These are phyloP conservation scores for Chytriomyces sp. DNA, from an alignment of 192 early-diverging fungal species.

Conservation along the genomic window DNA sequence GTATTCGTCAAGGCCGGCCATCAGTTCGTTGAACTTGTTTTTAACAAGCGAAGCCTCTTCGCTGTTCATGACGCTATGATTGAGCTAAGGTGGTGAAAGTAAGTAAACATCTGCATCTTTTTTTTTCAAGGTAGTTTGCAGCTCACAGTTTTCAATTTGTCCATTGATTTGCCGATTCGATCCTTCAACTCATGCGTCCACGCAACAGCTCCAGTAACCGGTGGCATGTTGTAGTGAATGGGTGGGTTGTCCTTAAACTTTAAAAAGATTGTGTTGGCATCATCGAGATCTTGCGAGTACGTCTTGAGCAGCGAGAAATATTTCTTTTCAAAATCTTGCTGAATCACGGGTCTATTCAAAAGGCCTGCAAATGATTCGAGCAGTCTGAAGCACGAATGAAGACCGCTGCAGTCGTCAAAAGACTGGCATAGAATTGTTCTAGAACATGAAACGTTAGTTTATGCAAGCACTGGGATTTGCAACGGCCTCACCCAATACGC, in stretches of 20 bases:
- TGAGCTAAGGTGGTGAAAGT: slow-evolving; percentile 45
- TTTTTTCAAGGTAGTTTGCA: slow-evolving; percentile 23
- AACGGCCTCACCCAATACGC: slow-evolving; percentile 52
- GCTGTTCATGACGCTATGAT: slow-evolving; percentile 59
- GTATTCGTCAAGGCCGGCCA: slow-evolving; percentile 57
- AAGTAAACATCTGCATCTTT: slow-evolving; percentile 17
- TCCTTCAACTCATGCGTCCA: slow-evolving; percentile 70
- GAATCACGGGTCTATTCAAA: slow-evolving; percentile 59
- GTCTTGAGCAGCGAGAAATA: slow-evolving; percentile 62
- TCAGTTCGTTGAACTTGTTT: slow-evolving; percentile 58
- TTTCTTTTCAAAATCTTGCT: slow-evolving; percentile 65
- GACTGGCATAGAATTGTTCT: slow-evolving; percentile 65
- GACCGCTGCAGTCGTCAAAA: slow-evolving; percentile 68
- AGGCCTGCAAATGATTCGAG: slow-evolving; percentile 68
- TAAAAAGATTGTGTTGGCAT: slow-evolving; percentile 57
- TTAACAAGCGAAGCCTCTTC: slow-evolving; percentile 62
- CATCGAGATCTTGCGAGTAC: slow-evolving; percentile 64
- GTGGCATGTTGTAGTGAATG: slow-evolving; percentile 74
- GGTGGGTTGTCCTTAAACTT: slow-evolving; percentile 59
- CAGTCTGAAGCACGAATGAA: slow-evolving; percentile 63
- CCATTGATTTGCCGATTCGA: slow-evolving; percentile 62
- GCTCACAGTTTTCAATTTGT: slow-evolving; percentile 64
- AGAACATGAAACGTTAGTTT: background rate
- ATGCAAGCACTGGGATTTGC: background rate
- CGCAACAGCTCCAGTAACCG: slow-evolving; percentile 65